Evolutionary conservation across 495 filamentous ascomycete genomes (phyloP), one percentile per base, ranked within the genome.

Genomic region (Penicillium verhagenii): DNA sequence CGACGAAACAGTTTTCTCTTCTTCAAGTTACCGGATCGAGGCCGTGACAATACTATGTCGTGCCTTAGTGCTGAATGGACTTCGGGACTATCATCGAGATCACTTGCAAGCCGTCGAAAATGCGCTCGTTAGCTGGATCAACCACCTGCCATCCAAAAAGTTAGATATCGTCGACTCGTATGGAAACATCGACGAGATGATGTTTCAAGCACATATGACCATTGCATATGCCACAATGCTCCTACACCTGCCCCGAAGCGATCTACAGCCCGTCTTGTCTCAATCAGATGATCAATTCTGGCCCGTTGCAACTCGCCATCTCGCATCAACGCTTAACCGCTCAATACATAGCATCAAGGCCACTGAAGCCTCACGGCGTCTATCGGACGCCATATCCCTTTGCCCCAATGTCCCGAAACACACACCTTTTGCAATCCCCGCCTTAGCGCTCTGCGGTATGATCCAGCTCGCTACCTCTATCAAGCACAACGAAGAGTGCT

Each of bases 121-220:
- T 57, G 72, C 74, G 13, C 66, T 77, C 7, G 69, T 73, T 23
- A 75, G 74, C 60, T 77, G 74, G 74, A 60, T 67, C 35, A 74
- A 77, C 55, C 72, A 75, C 49, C 54, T 77, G 6, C 74, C 74
- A 0, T 49, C 68, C 9, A 66, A 63, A 40, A 77, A 77, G 39
- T 52, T 70, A 20, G 73, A 75, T 38, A 69, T 77, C 33, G 68
- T 77, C n/a, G 72, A 77, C 52, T 63, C 63, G 18, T 75, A 75
- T 44, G 74, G 74, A 6, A 72, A 68, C 35, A 69, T 77, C 14
- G 74, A 77, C 37, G 74, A 77, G 49, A 77, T 77, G 69, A 64
- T 77, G 54, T 75, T 77, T 38, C 73, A 76, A 44, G 73, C 74
- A 7, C 74, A 77, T 24, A 53, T 67, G 21, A 74, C 66, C 1